phyloP scores from a whole-genome alignment of 306 rosid genomes.

The Oemleria cerasiformis region DNA sequence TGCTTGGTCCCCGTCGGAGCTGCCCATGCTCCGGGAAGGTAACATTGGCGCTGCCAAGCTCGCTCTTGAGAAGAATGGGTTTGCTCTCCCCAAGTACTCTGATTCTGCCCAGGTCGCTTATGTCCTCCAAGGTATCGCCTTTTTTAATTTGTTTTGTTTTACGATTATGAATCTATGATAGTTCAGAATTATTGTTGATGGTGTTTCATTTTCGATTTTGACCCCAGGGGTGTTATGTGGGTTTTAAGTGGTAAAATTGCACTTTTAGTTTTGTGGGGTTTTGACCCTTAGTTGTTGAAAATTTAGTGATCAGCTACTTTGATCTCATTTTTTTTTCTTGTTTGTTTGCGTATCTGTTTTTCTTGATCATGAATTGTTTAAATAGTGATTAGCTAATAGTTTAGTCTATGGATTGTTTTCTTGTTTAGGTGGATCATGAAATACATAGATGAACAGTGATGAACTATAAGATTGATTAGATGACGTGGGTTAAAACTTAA shows the following conservation, averaged over 20 bases:
- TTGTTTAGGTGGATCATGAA: constrained; percentile 1
- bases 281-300: too few relatives aligned
- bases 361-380: not conserved
- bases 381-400: not conserved
- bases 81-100: constrained; percentile 66
- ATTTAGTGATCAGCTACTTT: not conserved
- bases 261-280: too few relatives aligned
- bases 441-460: not conserved
- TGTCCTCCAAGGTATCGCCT: constrained; percentile 62
- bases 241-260: too few relatives aligned
- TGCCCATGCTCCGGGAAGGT: constrained; percentile 67
- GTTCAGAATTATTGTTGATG: not conserved
- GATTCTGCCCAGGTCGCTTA: constrained; percentile 78
- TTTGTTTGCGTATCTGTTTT: not conserved
- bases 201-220: not conserved
- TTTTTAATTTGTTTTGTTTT: not conserved
- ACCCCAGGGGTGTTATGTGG: not conserved
- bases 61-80: constrained; percentile 64
- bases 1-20: constrained; percentile 71
- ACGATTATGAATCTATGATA: too few relatives aligned
- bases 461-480: not conserved
- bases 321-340: not conserved
- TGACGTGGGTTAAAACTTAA: not conserved
- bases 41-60: constrained; percentile 80
- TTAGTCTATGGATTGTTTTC: not conserved